Base-by-base conservation (phyloP, 2,329 filamentous ascomycete species). In the Fusarium sp. region DNA sequence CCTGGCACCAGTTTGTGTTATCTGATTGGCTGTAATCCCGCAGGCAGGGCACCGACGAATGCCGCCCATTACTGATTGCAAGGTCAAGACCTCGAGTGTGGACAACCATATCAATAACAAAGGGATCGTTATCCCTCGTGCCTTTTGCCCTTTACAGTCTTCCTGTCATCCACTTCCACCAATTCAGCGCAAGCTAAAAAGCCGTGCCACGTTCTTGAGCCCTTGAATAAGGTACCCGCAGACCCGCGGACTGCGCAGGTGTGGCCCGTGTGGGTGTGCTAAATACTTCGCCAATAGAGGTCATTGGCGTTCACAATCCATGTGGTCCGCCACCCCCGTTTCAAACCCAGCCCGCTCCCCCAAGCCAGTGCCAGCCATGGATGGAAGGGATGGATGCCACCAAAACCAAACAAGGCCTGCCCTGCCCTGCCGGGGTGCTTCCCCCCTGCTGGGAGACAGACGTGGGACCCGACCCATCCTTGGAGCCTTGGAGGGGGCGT, bases 1-100 rank as follows among this genome's bases (percentile, higher is more conserved):
- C 45, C 59, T 60, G 52, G 54, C 29, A 63, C 37, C n/a, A 18
- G 45, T 68, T 35, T 45, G 67, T 57, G 43, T 64, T 67, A 57
- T 68, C 68, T 71, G 68, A 71, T 71, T 71, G 31, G 68, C 29
- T 20, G 18, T 39, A 31, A 31, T 18, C 29, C 29, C 50, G 27
- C 11, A 8, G 45, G 58, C 37, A 63, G 61, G 24, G 57, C 29
- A 56, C 18, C 10, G 41, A 31, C 29, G 41, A 62, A 31, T 62
- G 59, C 59, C 59, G 59, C 45, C 29, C 37, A 31, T 5, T 5
- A 24, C 24, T 61, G 35, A 14, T 27, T 61, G n/a, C 37, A 31
- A 45, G 58, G 58, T 22, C 57, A 43, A 43, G 39, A 41, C 24
- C 22, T 48, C 43, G 24, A 43, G 41, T 22, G 54, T n/a, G 18